Evolutionary conservation across 2,329 filamentous ascomycete species (phyloP).

Genomic region (Endoconidiophora laricicola): DNA sequence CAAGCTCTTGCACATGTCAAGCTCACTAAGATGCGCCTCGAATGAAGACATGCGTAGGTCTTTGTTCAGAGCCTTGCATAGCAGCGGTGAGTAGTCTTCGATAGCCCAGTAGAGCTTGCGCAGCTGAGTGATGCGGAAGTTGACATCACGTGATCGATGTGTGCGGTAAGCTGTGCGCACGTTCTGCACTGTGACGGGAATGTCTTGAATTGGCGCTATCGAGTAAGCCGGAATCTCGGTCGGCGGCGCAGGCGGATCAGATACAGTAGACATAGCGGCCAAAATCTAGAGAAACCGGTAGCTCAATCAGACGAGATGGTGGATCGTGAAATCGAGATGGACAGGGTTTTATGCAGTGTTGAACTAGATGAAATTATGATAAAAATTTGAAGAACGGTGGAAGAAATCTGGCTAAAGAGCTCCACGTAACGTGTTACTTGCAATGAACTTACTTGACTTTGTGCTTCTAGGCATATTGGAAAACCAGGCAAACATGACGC

Average conservation of each 20-base stretch:
- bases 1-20: slow-evolving; percentile 65
- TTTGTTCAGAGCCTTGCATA: slow-evolving; percentile 56
- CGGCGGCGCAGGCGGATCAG: slow-evolving; percentile 2
- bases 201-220: slow-evolving; percentile 19
- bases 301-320: background rate
- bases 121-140: slow-evolving; percentile 72
- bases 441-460: no score
- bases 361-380: no score
- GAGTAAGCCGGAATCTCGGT: slow-evolving; percentile 20
- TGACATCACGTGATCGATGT: slow-evolving; percentile 65
- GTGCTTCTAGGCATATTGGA: no score
- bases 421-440: no score
- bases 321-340: background rate
- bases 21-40: slow-evolving; percentile 60
- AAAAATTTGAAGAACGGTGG: no score
- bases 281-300: no score
- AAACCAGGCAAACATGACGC: no score
- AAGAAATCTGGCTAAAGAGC: no score
- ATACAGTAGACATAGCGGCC: background rate
- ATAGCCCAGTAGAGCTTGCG: slow-evolving; percentile 91
- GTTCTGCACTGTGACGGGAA: slow-evolving; percentile 42
- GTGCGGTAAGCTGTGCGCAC: slow-evolving; percentile 56
- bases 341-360: background rate
- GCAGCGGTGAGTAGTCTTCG: slow-evolving; percentile 56
- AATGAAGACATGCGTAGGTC: slow-evolving; percentile 66